Evolutionary conservation across 2,329 filamentous ascomycete genomes (phyloP).

Genomic region (Cylindrodendrum hubeiense): DNA sequence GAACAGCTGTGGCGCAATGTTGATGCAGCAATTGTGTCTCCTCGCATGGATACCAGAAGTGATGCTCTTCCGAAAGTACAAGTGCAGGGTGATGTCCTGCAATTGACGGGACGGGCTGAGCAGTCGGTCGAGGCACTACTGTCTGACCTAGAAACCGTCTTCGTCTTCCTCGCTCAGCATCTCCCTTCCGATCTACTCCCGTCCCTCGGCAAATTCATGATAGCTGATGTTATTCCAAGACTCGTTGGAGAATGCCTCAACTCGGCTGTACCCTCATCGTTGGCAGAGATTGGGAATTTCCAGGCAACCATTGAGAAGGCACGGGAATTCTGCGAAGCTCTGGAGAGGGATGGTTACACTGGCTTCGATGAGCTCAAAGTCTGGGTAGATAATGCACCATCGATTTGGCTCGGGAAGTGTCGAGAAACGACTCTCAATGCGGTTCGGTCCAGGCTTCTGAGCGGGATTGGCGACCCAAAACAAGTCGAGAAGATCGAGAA

Average conservation of each 20-base stretch:
- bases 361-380: conserved; percentile 74
- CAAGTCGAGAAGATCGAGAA: conserved; percentile 88
- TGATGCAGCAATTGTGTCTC: conserved; percentile 70
- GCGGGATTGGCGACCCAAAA: conserved; percentile 74
- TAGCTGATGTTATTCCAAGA: conserved; percentile 75
- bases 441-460: conserved; percentile 76
- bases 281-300: conserved; percentile 79
- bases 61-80: conserved; percentile 54
- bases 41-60: conserved; percentile 64
- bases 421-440: conserved; percentile 83
- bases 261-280: conserved; percentile 78
- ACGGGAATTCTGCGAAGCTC: conserved; percentile 70
- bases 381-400: conserved; percentile 85
- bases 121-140: conserved; percentile 64
- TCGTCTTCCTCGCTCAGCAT: conserved; percentile 64
- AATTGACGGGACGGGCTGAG: conserved; percentile 57
- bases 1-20: conserved; percentile 72
- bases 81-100: conserved; percentile 57
- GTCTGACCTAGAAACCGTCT: conserved; percentile 63
- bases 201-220: conserved; percentile 75
- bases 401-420: conserved; percentile 87
- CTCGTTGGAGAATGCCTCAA: conserved; percentile 83
- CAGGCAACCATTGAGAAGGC: conserved; percentile 77
- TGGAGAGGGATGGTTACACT: conserved; percentile 74
- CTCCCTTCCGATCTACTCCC: conserved; percentile 68